These are phyloP conservation scores for Triangularia verruculosa DNA, from an alignment of 2,329 filamentous ascomycete genomes.

Conservation along the genomic window DNA sequence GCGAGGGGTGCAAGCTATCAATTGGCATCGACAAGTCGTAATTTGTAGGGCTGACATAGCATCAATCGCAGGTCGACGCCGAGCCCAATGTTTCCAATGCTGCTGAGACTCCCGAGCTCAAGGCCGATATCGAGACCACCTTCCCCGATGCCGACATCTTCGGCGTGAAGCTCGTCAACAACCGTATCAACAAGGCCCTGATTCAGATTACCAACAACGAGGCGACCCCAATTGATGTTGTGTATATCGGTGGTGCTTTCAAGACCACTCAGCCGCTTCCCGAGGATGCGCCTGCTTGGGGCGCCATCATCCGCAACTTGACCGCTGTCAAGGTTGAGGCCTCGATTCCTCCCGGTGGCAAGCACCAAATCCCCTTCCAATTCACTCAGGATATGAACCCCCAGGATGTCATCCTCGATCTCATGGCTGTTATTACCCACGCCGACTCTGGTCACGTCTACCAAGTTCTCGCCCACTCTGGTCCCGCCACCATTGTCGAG, in stretches of 20 bases:
- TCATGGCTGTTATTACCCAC: slow-evolving; percentile 71
- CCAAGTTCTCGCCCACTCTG: slow-evolving; percentile 77
- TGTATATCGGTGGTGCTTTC: slow-evolving; percentile 74
- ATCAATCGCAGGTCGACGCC: slow-evolving; percentile 22
- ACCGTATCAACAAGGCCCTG: slow-evolving; percentile 76
- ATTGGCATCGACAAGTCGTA: neutral
- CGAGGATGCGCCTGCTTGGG: slow-evolving; percentile 45
- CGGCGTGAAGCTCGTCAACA: slow-evolving; percentile 93
- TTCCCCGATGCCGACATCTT: slow-evolving; percentile 77
- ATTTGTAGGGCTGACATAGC: neutral
- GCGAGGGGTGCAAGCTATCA: neutral
- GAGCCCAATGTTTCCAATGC: slow-evolving; percentile 24
- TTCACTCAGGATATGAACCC: slow-evolving; percentile 92
- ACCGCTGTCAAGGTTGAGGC: slow-evolving; percentile 72
- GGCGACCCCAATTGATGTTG: slow-evolving; percentile 67
- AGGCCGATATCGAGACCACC: slow-evolving; percentile 62
- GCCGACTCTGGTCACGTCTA: slow-evolving; percentile 61
- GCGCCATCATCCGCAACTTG: slow-evolving; percentile 75
- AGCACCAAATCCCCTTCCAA: slow-evolving; percentile 73
- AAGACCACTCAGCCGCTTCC: slow-evolving; percentile 53
- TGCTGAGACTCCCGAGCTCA: slow-evolving; percentile 45
- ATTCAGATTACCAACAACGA: slow-evolving; percentile 85
- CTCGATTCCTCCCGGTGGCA: slow-evolving; percentile 71
- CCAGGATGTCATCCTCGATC: slow-evolving; percentile 76
- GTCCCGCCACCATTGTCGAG: slow-evolving; percentile 82